Evolutionary conservation across 345 rosid genomes (phyloP), one percentile per base, ranked within the genome.

Genomic region (Odontarrhena argentea): DNA sequence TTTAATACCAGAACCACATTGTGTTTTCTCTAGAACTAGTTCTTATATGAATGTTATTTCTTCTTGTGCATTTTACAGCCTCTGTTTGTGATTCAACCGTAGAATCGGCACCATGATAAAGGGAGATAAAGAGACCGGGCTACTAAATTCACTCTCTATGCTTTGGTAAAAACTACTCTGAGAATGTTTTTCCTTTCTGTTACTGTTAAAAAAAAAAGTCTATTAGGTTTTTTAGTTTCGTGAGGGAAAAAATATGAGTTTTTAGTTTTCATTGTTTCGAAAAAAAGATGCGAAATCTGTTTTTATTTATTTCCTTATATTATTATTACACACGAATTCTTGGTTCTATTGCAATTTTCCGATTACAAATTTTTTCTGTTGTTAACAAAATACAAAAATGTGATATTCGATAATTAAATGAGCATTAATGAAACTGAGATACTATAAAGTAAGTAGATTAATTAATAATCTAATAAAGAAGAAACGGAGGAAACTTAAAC

Each of bases 11-110:
- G 26, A 67, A 45, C 30, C 53, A 6, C 57, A 28, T 15, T 28
- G 58, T 26, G 13, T 48, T n/a, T 24, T 45, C 7, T 3, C 43
- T 15, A 1, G 67, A 47, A 36, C 36, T 14, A 61, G 18, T 9
- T 32, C 8, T 50, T 10, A 18, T 38, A 71, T 28, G 8, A 15
- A 26, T 60, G 34, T 45, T 35, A 10, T 35, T 15, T 54, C n/a
- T 28, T 28, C 32, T 0, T 14, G 18, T 44, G 2, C 18, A 28
- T 58, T 6, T 51, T 11, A 9, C 89, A 90, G 97, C 96, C 97
- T 63, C 75, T 90, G 68, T 82, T 87, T 45, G 81, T 90, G 76
- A 84, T 87, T 68, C 86, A 84, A 78, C 92, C 88, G 12, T 86
- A 79, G 83, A 76, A 54, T 54, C 52, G 64, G 60, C 50, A 22